Evolutionary conservation across 75 land plant species (phyloP), one percentile per base, ranked within the genome.

Genomic region (Chamaecyparis obtusa): DNA sequence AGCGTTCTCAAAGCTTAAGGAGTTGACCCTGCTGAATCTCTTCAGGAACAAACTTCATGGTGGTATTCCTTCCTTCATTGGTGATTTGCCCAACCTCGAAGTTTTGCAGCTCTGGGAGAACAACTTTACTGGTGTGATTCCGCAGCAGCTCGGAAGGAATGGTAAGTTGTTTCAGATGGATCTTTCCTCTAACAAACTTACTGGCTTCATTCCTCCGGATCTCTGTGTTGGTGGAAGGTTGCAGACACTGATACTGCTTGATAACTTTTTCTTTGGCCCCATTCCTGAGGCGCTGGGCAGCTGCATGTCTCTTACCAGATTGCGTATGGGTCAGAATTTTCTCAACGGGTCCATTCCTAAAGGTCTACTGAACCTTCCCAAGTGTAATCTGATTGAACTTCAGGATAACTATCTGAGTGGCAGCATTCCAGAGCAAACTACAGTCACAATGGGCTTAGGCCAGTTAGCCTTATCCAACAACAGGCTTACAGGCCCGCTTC

Each of bases 21-120:
- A 95, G 27, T 81, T 96, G 46, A 92, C 87, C 84, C 89, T 97
- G 84, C 85, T 96, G 57, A 91, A 94, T 30, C 89, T 98, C 90
- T 96, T 96, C 32, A 89, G 88, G 60, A 98, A 98, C 85, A 88
- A 86, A 78, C 88, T 98, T 41, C 94, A 91, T 71, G 99, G 98
- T 2, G 84, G 91, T 17, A 93, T 97, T 41, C 99, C 98, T 32
- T 71, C 78, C 16, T 95, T 92, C 39, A 86, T 98, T 3, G 89
- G 95, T 16, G 88, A 93, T 32, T 87, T 98, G 11, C 99, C 98
- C 11, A 90, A 92, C 71, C 92, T 97, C 3, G 85, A 90, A 43
- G 97, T 94, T 32, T 92, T 96, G 9, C 91, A 92, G 82, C 86
- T 95, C 51, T 95, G 95, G 77, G 94, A 91, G 76, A 96, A 96